These are phyloP conservation scores for Fraxinus latifolia DNA, from an alignment of 305 asterid genomes.

Conservation along the genomic window DNA sequence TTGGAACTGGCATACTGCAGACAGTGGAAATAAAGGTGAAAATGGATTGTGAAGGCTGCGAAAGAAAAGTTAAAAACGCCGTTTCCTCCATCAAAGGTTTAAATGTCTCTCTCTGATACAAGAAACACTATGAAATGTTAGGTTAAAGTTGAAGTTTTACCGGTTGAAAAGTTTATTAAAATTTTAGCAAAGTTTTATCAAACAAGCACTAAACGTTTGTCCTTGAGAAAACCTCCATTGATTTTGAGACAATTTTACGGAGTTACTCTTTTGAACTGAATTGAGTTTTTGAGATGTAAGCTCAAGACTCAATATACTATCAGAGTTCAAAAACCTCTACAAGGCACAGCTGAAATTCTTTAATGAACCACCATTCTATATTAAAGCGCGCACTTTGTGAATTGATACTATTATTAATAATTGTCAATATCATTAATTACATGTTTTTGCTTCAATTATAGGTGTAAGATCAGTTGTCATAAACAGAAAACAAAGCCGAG, in stretches of 20 bases:
- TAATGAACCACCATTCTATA: not conserved
- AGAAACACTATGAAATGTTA: not conserved
- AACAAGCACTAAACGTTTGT: not conserved
- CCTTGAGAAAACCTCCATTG: not conserved
- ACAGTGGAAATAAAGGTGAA: conserved; percentile 66
- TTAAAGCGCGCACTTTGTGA: not conserved
- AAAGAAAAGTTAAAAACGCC: conserved; percentile 53
- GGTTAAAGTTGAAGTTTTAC: not conserved
- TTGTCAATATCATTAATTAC: not conserved
- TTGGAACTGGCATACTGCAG: conserved; percentile 24
- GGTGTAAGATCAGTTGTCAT: conserved; percentile 65
- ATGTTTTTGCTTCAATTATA: not conserved
- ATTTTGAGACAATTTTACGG: not conserved
- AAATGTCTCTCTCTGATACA: not conserved
- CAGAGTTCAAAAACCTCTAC: not conserved
- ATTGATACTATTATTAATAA: not conserved
- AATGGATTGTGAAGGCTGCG: conserved; percentile 84
- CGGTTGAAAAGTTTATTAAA: too few relatives aligned
- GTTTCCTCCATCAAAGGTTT: conserved; percentile 61
- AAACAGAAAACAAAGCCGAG: conserved; percentile 50
- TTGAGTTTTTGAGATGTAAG: not conserved
- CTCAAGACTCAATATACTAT: not conserved
- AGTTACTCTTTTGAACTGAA: not conserved
- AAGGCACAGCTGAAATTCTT: not conserved
- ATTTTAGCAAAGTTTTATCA: not conserved